Conservation (phyloP, 1,284 basidiomycete species). For the Ganoderma leucocontextum region DNA sequence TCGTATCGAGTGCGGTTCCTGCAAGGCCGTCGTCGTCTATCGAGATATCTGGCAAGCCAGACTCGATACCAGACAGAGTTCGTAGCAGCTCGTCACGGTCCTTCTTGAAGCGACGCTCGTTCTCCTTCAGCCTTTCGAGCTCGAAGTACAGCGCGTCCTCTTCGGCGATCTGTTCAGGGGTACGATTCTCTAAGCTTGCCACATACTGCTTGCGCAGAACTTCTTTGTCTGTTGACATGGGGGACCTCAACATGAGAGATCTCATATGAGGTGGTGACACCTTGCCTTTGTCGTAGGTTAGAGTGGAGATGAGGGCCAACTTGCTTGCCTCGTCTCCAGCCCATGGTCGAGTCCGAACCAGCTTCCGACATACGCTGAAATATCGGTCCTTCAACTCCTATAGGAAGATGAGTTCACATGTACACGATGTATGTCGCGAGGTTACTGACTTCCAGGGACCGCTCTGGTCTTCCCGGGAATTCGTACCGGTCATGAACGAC, state of each 20-base stretch:
- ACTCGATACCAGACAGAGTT: slow-evolving; percentile 85
- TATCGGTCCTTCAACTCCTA: slow-evolving; percentile 97
- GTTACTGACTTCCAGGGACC: slow-evolving; percentile 72
- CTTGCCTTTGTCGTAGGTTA: slow-evolving; percentile 86
- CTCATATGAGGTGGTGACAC: background rate
- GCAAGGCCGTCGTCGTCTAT: slow-evolving; percentile 63
- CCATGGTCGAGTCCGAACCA: slow-evolving; percentile 87
- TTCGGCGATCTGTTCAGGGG: slow-evolving; percentile 90
- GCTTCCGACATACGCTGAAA: slow-evolving; percentile 90
- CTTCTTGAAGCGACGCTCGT: slow-evolving; percentile 86
- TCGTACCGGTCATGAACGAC: slow-evolving; percentile 93
- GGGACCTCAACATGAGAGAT: background rate
- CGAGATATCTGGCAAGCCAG: slow-evolving; percentile 78
- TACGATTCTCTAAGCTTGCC: slow-evolving; percentile 84
- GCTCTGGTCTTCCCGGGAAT: slow-evolving; percentile 58
- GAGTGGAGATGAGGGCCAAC: slow-evolving; percentile 71
- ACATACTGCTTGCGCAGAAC: slow-evolving; percentile 91
- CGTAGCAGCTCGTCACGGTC: slow-evolving; percentile 93
- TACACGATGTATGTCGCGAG: background rate
- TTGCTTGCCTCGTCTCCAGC: slow-evolving; percentile 80
- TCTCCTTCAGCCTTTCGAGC: slow-evolving; percentile 93
- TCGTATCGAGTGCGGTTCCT: slow-evolving; percentile 50
- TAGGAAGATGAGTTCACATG: background rate
- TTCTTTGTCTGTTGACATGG: slow-evolving; percentile 75
- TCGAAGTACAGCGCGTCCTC: slow-evolving; percentile 97